Base-by-base conservation (phyloP, 2,329 filamentous ascomycete species). In the Fusarium newnesense region DNA sequence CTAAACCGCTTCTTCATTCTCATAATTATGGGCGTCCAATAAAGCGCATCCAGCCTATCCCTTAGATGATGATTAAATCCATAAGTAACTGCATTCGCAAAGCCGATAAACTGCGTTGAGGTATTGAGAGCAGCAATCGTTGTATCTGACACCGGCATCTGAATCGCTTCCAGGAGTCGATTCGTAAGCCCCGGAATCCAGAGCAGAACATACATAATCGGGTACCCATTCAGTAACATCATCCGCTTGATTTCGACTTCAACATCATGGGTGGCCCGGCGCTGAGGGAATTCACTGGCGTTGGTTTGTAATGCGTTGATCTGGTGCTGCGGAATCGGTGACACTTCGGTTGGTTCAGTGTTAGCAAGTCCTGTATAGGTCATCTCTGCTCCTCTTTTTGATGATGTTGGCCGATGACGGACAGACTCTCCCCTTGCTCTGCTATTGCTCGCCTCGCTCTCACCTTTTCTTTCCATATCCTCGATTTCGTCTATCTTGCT, bases 171-270 rank as follows among this genome's bases (percentile, higher is more conserved):
- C 34, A 77, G 60, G 11, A 77, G 46, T 19, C 75, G 62, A 30
- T 77, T 76, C 5, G 76, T 56, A 7, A 77, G 66, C 3, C 75
- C 75, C 2, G 75, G 75, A 4, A 64, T 70, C 75, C 75, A 77
- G 5, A 77, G 64, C 2, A 77, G 37, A 5, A 77, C 70, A 16
- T 77, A 77, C 66, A 77, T 69, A 13, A 77, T 59, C 10, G 75
- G 75, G n/a, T 77, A 77, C 4, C 52, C 75, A 32, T 77, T 77
- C 5, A 77, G 47, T 3, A 77, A 57, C 72, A 77, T 75, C 75
- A 77, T 77, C 11, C 74, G 50, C 47, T 74, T 77, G 26, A 77
- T 70, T 43, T 77, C 75, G 1, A 67, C 44, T 49, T 76, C 74
- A 13, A 76, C 64, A 18, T 76, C 67, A 21, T 54, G 62, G 0